Evolutionary conservation across 176 grass and related monocot species (phyloP), one percentile per base, ranked within the genome.

Genomic region (Zoysia japonica): DNA sequence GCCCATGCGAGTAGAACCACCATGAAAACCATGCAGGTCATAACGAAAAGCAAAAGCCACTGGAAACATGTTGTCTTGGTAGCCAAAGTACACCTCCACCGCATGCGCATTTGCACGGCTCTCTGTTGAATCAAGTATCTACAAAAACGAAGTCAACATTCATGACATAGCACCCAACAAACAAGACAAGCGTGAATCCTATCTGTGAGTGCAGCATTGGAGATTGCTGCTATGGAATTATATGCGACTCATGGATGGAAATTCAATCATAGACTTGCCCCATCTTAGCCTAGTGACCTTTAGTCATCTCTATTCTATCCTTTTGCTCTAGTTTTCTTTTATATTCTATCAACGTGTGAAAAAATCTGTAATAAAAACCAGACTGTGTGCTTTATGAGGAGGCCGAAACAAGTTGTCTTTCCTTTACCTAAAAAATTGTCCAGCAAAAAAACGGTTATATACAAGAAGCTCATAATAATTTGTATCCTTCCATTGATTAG

Each of bases 21-120:
- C 93, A 88, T 92, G 75, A 91, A 13, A 78, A 95, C 91, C 15
- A 95, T 72, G 45, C 84, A 87, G 38, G 71, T 88, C 87, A 90
- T 85, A 41, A 75, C 6, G 28, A 90, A 88, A 62, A 92, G 71
- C 56, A 90, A 39, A 85, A 93, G 70, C 85, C 88, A 90, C 0
- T 79, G 84, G 60, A 83, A 90, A 78, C 88, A 93, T 28, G 88
- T 74, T 16, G 87, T 93, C 57, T 78, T 93, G 10, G 82, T 83
- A 40, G 69, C 77, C 65, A 85, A 74, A 88, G 56, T 85, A 83
- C 7, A 90, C 64, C 67, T 83, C 85, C 59, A 67, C 61, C 39
- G 79, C 82, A 49, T 57, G 72, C 9, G 74, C 82, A 76, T 88
- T 90, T 37, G 82, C 85, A 85, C 20, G 85, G 11, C 57, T 81